phyloP scores from a whole-genome alignment of 1,284 basidiomycete genomes.

The Trametes pubescens region DNA sequence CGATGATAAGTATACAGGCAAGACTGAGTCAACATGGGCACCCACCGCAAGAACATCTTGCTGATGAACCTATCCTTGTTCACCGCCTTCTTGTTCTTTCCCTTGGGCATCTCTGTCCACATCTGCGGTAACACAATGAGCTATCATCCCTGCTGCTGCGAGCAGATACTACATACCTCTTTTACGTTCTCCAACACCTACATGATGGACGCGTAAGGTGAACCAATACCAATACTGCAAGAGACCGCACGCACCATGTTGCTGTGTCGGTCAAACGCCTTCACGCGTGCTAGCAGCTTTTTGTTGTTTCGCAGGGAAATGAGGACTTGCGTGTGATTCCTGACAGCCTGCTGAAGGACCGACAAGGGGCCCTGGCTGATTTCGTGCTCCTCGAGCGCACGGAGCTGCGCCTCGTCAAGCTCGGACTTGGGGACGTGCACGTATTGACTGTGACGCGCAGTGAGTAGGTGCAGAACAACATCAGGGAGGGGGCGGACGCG shows the following conservation, averaged over 20 bases:
- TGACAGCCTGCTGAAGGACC: conserved; percentile 97
- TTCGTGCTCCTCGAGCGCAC: conserved; percentile 96
- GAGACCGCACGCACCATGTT: conserved; percentile 85
- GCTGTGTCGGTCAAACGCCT: conserved; percentile 98
- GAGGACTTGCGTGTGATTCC: conserved; percentile 97
- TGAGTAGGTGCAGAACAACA: conserved; percentile 12
- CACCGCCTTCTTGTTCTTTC: conserved; percentile 97
- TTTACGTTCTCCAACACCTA: conserved; percentile 97
- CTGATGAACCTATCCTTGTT: conserved; percentile 99
- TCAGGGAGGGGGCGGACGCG: conserved; percentile 14
- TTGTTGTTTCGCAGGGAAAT: conserved; percentile 99
- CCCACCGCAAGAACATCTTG: conserved; percentile 92
- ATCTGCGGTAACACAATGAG: conserved; percentile 63
- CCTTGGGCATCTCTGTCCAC: conserved; percentile 99
- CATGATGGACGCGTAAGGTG: conserved; percentile 3
- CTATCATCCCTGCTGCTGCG: not conserved
- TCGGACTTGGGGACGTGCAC: conserved; percentile 97
- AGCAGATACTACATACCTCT: conserved; percentile 64
- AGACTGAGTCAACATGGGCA: conserved; percentile 15
- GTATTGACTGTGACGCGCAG: conserved; percentile 78
- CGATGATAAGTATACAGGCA: conserved; percentile 8
- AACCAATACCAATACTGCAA: not conserved
- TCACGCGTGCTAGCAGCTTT: conserved; percentile 96
- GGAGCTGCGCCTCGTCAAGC: conserved; percentile 95
- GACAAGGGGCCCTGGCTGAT: conserved; percentile 97